Evolutionary conservation across 768 basidiomycete genomes (phyloP), one percentile per base, ranked within the genome.

Genomic region (Russula dissimulans): DNA sequence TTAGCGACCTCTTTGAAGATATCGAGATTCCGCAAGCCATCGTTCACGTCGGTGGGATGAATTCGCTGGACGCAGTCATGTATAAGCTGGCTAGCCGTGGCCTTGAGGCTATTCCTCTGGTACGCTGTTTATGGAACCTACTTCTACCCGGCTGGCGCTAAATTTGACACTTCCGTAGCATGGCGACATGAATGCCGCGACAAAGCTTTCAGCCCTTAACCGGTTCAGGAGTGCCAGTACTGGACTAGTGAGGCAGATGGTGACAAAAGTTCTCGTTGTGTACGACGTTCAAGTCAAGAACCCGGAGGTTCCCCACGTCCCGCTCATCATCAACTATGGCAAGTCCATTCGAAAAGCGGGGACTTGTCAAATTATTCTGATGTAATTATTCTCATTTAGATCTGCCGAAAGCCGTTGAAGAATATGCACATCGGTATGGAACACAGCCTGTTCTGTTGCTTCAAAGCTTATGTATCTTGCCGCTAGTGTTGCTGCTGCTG

Each of bases 301-400:
- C 11, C 85, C 89, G 32, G 97, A 98, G 65, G 82, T 95, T 56
- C 81, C 88, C 3, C 92, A 94, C 71, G 83, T 95, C 44, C 91
- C 95, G 61, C 79, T 99, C 51, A 85, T 99, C 66, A 86, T 99
- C 75, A 98, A 98, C 74, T 98, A 95, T 71, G 91, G 91, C 87
- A 64, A 52, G 76, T 69, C 70, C 18, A 11, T 12, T 34, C 11
- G 5, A 9, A 45, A 17, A 32, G 26, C 12, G 2, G 11, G 14
- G 41, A 34, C 7, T 32, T 4, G 12, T 47, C 5, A 36, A 14
- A 15, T 32, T 32, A 18, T 47, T 11, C 46, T 48, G 39, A 54
- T 15, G 22, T 42, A 11, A 14, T 43, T 26, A 26, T 26, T 46
- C 6, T 6, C 43, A 36, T 12, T 65, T 65, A 91, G 93, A 95